These are phyloP conservation scores for Phellopilus nigrolimitatus DNA, from an alignment of 1,284 basidiomycete genomes.

Conservation along the genomic window DNA sequence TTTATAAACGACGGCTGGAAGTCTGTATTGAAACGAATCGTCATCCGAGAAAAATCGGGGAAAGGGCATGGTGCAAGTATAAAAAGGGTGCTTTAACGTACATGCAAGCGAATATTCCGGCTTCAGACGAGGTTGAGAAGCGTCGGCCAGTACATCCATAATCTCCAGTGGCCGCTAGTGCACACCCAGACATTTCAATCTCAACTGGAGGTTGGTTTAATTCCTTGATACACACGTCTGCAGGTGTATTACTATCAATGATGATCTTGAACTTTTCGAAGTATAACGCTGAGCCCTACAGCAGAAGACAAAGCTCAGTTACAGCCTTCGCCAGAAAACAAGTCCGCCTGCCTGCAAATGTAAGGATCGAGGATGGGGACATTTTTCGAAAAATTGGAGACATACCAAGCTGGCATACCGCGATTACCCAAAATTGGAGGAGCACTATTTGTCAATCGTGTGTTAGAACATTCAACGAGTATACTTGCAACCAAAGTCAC, in stretches of 20 bases:
- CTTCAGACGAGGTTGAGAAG: background rate
- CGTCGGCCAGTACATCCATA: background rate
- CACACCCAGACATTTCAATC: constrained; percentile 5
- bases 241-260: background rate
- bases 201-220: background rate
- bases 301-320: background rate
- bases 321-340: background rate
- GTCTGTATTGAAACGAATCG: background rate
- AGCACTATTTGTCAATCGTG: background rate
- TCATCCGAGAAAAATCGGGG: background rate
- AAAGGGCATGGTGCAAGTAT: too few relatives aligned
- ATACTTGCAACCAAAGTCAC: constrained; percentile 1
- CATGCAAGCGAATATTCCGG: constrained; percentile 3
- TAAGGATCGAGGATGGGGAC: background rate
- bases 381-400: background rate
- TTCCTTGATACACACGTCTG: background rate
- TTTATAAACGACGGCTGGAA: constrained; percentile 4
- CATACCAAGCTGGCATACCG: constrained; percentile 5
- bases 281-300: background rate
- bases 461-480: constrained; percentile 1
- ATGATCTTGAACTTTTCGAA: constrained; percentile 1
- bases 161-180: background rate
- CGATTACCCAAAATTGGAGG: constrained; percentile 5
- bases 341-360: background rate
- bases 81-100: too few relatives aligned